Percentiles rank a stretch among this genome's conserved stretches.
Evolutionary conservation across 495 filamentous ascomycete species (phyloP).

Genomic region (Arthonia radiata): DNA sequence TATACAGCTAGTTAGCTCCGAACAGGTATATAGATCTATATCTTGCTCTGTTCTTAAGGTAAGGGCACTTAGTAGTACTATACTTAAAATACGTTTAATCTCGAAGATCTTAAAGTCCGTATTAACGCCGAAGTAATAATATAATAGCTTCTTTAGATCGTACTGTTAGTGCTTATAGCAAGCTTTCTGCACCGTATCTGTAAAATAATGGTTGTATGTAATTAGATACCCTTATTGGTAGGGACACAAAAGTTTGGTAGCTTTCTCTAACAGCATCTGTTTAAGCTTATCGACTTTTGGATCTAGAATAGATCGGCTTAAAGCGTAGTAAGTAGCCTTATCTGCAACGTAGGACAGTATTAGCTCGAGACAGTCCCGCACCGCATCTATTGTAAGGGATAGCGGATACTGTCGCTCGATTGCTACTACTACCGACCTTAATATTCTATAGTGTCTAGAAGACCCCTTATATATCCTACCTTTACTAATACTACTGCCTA

Average conservation of each 20-base stretch:
- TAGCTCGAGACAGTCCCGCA: conserved; percentile 14
- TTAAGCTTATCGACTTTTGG: conserved; percentile 13
- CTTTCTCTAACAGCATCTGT: conserved; percentile 9
- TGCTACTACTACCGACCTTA: no score
- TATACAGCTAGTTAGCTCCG: conserved; percentile 1
- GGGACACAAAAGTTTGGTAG: conserved; percentile 6
- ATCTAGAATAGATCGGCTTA: conserved; percentile 17
- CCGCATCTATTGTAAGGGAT: no score
- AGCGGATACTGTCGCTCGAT: no score
- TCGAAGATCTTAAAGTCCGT: background rate
- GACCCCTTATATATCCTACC: no score
- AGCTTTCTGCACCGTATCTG: conserved; percentile 10
- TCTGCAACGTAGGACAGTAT: conserved; percentile 14
- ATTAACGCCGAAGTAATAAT: conserved; percentile 1
- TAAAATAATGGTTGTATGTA: conserved; percentile 18
- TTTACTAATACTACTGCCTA: no score
- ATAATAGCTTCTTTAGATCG: background rate
- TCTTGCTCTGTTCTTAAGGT: conserved; percentile 1
- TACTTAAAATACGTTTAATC: background rate
- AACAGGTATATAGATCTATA: conserved; percentile 5
- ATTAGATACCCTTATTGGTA: conserved; percentile 15
- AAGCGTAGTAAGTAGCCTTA: conserved; percentile 13
- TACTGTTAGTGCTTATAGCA: conserved; percentile 2
- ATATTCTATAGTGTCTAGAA: no score
- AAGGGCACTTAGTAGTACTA: conserved; percentile 1